Percentiles rank a stretch among this genome's conserved stretches.
Conservation (phyloP, 1,139 yeast genomes). For the Candida sanyaensis region DNA sequence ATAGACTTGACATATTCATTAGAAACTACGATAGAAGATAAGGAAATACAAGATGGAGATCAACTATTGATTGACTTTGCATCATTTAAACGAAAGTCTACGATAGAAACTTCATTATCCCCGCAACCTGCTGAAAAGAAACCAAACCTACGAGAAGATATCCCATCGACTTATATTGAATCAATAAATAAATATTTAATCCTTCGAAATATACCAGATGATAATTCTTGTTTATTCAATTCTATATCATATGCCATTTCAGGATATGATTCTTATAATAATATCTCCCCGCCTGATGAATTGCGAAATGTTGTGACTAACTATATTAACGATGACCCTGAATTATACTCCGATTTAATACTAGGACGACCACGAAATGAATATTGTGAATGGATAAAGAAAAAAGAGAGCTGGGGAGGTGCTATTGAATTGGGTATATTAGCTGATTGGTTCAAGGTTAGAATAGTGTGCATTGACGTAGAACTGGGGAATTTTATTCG, state of each 20-base stretch:
- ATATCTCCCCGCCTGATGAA: conserved; percentile 33
- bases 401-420: conserved; percentile 80
- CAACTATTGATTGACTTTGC: conserved; percentile 44
- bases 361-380: conserved; percentile 53
- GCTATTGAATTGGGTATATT: conserved; percentile 76
- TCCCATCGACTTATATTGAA: conserved; percentile 29
- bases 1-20: conserved; percentile 28
- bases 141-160: conserved; percentile 18
- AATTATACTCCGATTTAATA: conserved; percentile 55
- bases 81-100: conserved; percentile 7
- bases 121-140: conserved; percentile 8
- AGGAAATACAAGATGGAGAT: conserved; percentile 60
- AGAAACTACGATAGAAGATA: conserved; percentile 25
- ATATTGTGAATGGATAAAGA: conserved; percentile 63
- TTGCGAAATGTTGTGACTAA: conserved; percentile 50
- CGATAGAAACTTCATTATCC: not conserved
- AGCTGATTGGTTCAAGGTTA: conserved; percentile 52
- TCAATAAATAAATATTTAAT: conserved; percentile 30
- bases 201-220: conserved; percentile 70
- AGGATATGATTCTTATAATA: conserved; percentile 21
- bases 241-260: conserved; percentile 60
- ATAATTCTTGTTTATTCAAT: conserved; percentile 78
- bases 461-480: conserved; percentile 66
- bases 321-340: conserved; percentile 45
- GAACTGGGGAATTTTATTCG: conserved; percentile 62